Evolutionary conservation across 768 basidiomycete genomes (phyloP), one percentile per base, ranked within the genome.

Genomic region (Hericium rajendrae): DNA sequence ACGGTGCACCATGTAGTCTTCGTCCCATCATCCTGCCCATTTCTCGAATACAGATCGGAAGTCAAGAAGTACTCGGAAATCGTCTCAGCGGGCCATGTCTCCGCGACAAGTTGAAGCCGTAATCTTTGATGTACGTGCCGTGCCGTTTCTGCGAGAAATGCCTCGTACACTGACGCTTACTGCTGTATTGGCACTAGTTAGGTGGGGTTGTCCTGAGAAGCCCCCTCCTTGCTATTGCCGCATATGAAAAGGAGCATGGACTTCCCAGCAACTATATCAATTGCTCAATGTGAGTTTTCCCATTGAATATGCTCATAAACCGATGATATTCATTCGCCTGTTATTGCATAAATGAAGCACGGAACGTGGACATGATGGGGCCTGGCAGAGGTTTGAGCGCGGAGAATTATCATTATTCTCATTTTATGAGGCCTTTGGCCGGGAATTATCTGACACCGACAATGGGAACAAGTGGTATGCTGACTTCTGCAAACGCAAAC

Each of bases 331-430:
- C 22, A 22, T 15, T 2, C 46, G 12, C 43, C 13, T 10, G n/a
- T 51, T 26, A 10, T 32, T 32, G 6, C 32, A 15, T 26, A 6
- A 38, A 32, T 20, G 6, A 65, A 91, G 88, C 62, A 76, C 79
- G 4, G 80, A 72, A 52, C 78, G 81, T 54, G 91, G 89, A 20
- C 63, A 78, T 10, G 71, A 79, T 59, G 86, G 91, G 24, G 84
- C 90, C 20, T 91, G 87, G 88, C 87, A 90, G 68, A 79, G 72
- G 62, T 88, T 91, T 64, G 91, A 92, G 69, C 82, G 87, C 3
- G 89, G 90, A 12, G 87, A 91, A 68, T 73, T 89, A 6, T 70
- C 77, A 10, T 67, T 91, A 59, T 72, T 78, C 55, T 68, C 77
- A 24, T 92, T 92, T 64, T 91, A 91, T 69, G 71, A 79, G 46